Percentiles rank a stretch among this genome's conserved stretches.
Conservation (phyloP, 176 grass and related monocot genomes). For the Carex pumila region DNA sequence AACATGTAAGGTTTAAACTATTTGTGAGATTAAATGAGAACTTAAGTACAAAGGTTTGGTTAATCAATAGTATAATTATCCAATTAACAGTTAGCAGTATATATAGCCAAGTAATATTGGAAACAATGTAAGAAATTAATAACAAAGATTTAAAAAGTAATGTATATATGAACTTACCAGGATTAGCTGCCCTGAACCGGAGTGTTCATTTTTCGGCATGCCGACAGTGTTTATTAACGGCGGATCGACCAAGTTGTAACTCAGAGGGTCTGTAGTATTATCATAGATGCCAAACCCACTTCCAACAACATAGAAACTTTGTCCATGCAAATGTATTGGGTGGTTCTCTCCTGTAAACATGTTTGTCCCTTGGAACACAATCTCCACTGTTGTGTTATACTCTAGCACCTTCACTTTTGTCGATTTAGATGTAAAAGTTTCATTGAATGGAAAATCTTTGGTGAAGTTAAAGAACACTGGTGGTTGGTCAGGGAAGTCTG, state of each 20-base stretch:
- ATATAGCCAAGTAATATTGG: too few species aligned
- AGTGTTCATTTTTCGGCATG: conserved; percentile 21
- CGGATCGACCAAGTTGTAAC: conserved; percentile 40
- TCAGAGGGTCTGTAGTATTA: conserved; percentile 22
- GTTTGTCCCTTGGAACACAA: conserved; percentile 53
- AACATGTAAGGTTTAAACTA: too few species aligned
- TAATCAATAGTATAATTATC: too few species aligned
- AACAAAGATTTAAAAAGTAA: too few species aligned
- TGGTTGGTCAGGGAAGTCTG: conserved; percentile 21
- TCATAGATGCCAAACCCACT: conserved; percentile 40
- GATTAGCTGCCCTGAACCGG: conserved; percentile 38
- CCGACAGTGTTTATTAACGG: conserved; percentile 31
- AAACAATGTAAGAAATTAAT: too few species aligned
- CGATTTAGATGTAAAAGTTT: not conserved
- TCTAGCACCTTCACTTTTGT: conserved; percentile 47
- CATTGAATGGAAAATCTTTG: not conserved
- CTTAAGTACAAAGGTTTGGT: too few species aligned
- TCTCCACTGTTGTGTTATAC: conserved; percentile 31
- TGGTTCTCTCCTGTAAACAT: conserved; percentile 43
- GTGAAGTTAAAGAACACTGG: conserved; percentile 43
- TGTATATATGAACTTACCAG: conserved; percentile 23
- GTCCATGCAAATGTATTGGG: conserved; percentile 63
- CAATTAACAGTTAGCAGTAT: not conserved
- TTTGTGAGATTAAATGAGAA: too few species aligned
- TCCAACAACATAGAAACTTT: conserved; percentile 43